phyloP scores from a whole-genome alignment of 805 yeast species.

The Kuraishia molischiana region DNA sequence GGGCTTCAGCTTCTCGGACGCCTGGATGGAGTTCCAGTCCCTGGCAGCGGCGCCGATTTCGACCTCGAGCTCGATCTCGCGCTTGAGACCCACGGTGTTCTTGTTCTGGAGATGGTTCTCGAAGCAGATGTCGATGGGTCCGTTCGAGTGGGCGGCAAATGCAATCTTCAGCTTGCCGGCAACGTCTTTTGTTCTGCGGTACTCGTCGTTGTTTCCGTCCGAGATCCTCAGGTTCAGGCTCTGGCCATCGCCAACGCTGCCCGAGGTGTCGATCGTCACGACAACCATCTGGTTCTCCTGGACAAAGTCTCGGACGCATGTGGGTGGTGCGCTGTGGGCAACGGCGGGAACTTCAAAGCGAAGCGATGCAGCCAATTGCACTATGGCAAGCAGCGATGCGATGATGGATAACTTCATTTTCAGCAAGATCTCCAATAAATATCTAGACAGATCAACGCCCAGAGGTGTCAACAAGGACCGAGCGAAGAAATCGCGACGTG shows the following conservation, averaged over 20 bases:
- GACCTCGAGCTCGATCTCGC: slow-evolving; percentile 82
- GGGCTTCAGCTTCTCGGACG: slow-evolving; percentile 87
- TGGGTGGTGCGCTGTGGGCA: slow-evolving; percentile 30
- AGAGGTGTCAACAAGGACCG: too few species aligned
- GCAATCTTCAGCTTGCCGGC: slow-evolving; percentile 66
- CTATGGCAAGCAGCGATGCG: background rate
- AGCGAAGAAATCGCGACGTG: too few species aligned
- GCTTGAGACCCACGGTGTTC: slow-evolving; percentile 38
- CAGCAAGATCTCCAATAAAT: too few species aligned
- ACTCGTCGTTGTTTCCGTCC: slow-evolving; percentile 81
- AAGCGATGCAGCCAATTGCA: slow-evolving; percentile 8
- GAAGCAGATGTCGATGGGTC: slow-evolving; percentile 89
- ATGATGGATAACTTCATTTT: too few species aligned
- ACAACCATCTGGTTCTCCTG: slow-evolving; percentile 80
- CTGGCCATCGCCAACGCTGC: slow-evolving; percentile 83
- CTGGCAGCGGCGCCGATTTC: slow-evolving; percentile 96
- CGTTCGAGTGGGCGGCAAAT: slow-evolving; percentile 73
- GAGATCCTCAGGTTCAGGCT: slow-evolving; percentile 52
- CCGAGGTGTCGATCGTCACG: slow-evolving; percentile 66
- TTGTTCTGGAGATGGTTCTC: slow-evolving; percentile 48
- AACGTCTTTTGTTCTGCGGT: slow-evolving; percentile 67
- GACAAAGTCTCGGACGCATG: slow-evolving; percentile 90
- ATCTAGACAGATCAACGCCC: too few species aligned
- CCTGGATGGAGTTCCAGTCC: slow-evolving; percentile 94
- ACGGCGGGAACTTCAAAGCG: slow-evolving; percentile 23